Conservation (phyloP, 2,329 filamentous ascomycete genomes). For the Stachybotrys elegans region DNA sequence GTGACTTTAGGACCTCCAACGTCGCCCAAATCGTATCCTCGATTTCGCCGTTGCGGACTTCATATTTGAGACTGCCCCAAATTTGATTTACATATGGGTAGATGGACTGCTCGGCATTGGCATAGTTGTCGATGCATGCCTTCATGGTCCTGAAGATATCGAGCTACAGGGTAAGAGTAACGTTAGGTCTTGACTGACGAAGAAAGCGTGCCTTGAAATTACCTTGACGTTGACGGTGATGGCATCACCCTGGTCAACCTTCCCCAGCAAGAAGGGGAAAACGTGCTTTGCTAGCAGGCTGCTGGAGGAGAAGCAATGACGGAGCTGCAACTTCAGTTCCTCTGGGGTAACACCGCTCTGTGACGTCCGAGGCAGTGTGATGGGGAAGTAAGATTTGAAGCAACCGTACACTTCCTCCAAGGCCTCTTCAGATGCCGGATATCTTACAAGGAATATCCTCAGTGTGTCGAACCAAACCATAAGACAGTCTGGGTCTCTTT, state of each 20-base stretch:
- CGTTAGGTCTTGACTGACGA: neutral
- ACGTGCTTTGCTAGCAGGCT: conserved; percentile 38
- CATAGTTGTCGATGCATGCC: conserved; percentile 46
- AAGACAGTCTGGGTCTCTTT: conserved; percentile 53
- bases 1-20: conserved; percentile 46
- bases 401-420: conserved; percentile 46
- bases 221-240: conserved; percentile 55
- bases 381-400: conserved; percentile 58
- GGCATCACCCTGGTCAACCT: conserved; percentile 54
- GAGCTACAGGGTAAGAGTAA: conserved; percentile 27
- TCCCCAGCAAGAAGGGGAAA: conserved; percentile 50
- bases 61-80: conserved; percentile 58
- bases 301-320: conserved; percentile 49
- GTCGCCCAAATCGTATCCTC: conserved; percentile 53
- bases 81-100: conserved; percentile 45
- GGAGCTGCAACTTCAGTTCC: conserved; percentile 47
- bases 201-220: neutral
- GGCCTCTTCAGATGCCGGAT: conserved; percentile 38
- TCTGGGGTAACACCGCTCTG: conserved; percentile 50
- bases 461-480: conserved; percentile 53
- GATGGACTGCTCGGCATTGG: conserved; percentile 39
- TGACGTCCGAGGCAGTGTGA: conserved; percentile 47
- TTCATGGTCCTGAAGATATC: conserved; percentile 53
- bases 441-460: conserved; percentile 37
- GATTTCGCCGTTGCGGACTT: conserved; percentile 56